phyloP scores from a whole-genome alignment of 768 basidiomycete genomes.

The Amanita polypyramis region DNA sequence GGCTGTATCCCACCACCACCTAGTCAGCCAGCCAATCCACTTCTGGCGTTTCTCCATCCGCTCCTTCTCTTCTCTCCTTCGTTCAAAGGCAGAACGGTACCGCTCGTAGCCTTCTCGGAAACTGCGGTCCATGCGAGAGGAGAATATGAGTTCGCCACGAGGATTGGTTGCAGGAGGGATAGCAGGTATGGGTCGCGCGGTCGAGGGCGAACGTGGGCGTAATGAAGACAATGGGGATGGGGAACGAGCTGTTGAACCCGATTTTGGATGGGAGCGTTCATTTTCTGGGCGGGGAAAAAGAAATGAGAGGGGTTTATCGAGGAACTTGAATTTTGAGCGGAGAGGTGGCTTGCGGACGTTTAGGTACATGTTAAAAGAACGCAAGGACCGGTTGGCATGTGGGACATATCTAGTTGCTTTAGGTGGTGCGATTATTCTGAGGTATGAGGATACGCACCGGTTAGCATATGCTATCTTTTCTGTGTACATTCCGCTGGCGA shows the following conservation, averaged over 20 bases:
- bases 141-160: conserved; percentile 94
- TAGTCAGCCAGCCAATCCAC: conserved; percentile 21
- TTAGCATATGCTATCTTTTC: conserved; percentile 97
- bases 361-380: conserved; percentile 93
- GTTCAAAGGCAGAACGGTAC: conserved; percentile 82
- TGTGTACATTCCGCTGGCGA: conserved; percentile 91
- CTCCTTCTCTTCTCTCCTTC: conserved; percentile 56
- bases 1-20: conserved; percentile 1
- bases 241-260: conserved; percentile 19
- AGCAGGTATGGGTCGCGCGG: conserved; percentile 49
- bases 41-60: conserved; percentile 21
- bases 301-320: conserved; percentile 42
- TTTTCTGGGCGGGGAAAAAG: conserved; percentile 39
- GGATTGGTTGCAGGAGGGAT: conserved; percentile 87
- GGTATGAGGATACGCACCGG: conserved; percentile 39
- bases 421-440: background rate
- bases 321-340: conserved; percentile 41
- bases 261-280: conserved; percentile 6
- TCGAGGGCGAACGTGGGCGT: conserved; percentile 16
- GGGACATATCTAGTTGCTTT: conserved; percentile 76
- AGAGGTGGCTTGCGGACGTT: conserved; percentile 82
- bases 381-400: conserved; percentile 85
- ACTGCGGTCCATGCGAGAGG: conserved; percentile 66
- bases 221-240: conserved; percentile 28
- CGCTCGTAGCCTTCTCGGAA: conserved; percentile 92